phyloP scores from a whole-genome alignment of 495 filamentous ascomycete species.

The Penicillium antarcticum region DNA sequence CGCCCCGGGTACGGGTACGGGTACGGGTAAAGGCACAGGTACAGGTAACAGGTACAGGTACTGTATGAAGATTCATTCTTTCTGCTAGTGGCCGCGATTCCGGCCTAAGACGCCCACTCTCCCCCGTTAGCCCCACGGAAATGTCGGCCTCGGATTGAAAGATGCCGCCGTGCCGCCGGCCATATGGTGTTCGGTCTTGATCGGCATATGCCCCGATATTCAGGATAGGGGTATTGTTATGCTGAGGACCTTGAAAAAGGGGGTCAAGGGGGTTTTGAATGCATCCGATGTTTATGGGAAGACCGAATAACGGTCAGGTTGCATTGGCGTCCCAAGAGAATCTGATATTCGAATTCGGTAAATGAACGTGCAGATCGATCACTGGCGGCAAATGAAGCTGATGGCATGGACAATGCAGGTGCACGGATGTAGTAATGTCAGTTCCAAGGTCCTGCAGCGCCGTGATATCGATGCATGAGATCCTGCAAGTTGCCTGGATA shows the following conservation, averaged over 20 bases:
- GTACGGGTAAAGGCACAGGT: neutral
- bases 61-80: neutral
- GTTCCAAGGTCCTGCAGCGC: neutral
- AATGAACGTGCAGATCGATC: neutral
- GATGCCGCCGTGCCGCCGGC: neutral
- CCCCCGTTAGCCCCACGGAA: neutral
- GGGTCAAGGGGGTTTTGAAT: too few species aligned
- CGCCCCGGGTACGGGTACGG: neutral
- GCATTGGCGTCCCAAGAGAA: neutral
- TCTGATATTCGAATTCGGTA: slow-evolving; percentile 1
- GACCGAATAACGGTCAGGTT: too few species aligned
- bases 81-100: neutral
- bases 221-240: neutral
- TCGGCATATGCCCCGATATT: neutral
- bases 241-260: neutral
- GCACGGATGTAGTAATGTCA: slow-evolving; percentile 7
- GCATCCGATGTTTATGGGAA: too few species aligned
- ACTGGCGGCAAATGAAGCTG: neutral
- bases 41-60: too few species aligned
- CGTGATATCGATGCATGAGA: slow-evolving; percentile 21
- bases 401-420: slow-evolving; percentile 3
- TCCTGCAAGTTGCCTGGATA: slow-evolving; percentile 10
- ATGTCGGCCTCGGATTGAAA: slow-evolving; percentile 1
- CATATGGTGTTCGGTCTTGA: neutral
- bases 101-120: neutral